Conservation (phyloP, 1,284 basidiomycete genomes). For the Termitomyces sp. region DNA sequence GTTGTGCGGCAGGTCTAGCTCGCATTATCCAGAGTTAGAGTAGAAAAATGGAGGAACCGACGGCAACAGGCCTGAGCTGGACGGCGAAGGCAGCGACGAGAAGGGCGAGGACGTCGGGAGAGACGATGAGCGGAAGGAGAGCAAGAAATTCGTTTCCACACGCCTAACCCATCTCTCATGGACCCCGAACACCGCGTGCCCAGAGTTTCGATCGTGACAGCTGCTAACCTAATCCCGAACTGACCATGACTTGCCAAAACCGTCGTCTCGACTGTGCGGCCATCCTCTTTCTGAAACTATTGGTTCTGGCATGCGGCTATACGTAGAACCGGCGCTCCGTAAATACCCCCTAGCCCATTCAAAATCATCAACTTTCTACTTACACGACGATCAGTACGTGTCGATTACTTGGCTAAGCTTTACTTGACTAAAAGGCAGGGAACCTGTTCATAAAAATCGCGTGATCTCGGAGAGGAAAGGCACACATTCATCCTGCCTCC, state of each 20-base stretch:
- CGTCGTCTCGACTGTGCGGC: no score
- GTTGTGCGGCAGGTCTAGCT: conserved; percentile 26
- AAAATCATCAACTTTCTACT: not conserved
- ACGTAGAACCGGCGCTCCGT: not conserved
- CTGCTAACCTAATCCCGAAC: not conserved
- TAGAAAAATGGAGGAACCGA: conserved; percentile 4
- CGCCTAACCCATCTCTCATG: conserved; percentile 17
- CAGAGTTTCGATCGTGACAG: conserved; percentile 1
- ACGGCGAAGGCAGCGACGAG: conserved; percentile 16
- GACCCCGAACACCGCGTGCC: conserved; percentile 16
- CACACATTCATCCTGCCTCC: not conserved
- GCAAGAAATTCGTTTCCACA: conserved; percentile 15
- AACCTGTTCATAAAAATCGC: not conserved
- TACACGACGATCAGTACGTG: not conserved
- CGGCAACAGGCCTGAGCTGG: conserved; percentile 8
- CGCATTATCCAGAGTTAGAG: conserved; percentile 37
- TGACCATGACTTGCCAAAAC: not conserved
- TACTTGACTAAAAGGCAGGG: not conserved
- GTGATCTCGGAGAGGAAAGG: not conserved
- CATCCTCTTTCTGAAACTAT: not conserved
- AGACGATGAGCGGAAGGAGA: conserved; percentile 18
- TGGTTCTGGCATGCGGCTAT: not conserved
- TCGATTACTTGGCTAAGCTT: not conserved
- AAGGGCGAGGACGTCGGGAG: conserved; percentile 16
- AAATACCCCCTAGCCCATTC: no score